phyloP scores from a whole-genome alignment of 2,329 filamentous ascomycete genomes.

The Cytospora piceicola region DNA sequence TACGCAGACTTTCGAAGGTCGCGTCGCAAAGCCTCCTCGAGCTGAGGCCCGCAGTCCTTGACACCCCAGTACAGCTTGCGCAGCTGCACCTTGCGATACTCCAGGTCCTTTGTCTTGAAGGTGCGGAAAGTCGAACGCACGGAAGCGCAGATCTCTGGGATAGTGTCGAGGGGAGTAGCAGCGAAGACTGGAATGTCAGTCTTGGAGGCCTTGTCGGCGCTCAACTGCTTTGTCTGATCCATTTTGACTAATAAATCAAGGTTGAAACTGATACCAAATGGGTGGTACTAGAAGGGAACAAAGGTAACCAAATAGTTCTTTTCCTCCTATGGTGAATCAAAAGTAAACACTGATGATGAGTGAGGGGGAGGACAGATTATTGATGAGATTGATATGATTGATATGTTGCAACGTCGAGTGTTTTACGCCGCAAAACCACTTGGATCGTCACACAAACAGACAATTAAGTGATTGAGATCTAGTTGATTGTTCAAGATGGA shows the following conservation, averaged over 20 bases:
- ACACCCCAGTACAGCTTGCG: constrained; percentile 95
- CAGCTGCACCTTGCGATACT: constrained; percentile 83
- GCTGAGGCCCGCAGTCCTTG: constrained; percentile 73
- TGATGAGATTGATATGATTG: too few relatives aligned
- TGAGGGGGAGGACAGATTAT: neutral
- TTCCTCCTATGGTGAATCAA: neutral
- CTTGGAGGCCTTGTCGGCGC: constrained; percentile 45
- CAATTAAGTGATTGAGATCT: neutral
- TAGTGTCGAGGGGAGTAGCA: constrained; percentile 67
- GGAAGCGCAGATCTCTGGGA: constrained; percentile 62
- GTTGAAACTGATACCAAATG: neutral
- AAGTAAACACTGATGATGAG: neutral
- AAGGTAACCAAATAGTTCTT: neutral
- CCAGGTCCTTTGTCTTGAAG: constrained; percentile 79
- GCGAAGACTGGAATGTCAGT: constrained; percentile 54
- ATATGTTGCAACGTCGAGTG: too few relatives aligned
- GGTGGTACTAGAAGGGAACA: neutral
- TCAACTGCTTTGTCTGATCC: constrained; percentile 9
- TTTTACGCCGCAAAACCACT: neutral
- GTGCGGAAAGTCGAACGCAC: constrained; percentile 73
- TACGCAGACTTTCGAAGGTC: constrained; percentile 80
- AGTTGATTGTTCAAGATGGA: too few relatives aligned
- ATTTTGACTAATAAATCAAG: constrained; percentile 2
- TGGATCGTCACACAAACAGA: neutral
- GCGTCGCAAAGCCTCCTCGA: constrained; percentile 73